Conservation (phyloP, 768 basidiomycete genomes). For the Neoboletus magnificus region DNA sequence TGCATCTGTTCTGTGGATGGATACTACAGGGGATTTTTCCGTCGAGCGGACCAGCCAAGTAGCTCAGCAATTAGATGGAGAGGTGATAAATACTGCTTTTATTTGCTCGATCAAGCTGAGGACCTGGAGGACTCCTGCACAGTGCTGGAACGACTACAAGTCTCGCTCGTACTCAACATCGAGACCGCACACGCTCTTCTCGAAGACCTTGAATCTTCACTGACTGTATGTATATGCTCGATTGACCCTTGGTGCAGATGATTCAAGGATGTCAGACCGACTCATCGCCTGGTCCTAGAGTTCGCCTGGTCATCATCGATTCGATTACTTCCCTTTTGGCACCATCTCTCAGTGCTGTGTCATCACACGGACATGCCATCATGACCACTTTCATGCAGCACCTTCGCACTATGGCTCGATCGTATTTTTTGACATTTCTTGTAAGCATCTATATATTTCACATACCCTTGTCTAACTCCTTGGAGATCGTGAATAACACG, state of each 20-base stretch:
- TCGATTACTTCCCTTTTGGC: slow-evolving; percentile 60
- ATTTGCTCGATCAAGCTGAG: slow-evolving; percentile 2
- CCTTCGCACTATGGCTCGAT: slow-evolving; percentile 49
- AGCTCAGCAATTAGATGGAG: slow-evolving; percentile 27
- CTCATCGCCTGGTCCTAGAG: slow-evolving; percentile 10
- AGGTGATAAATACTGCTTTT: slow-evolving; percentile 21
- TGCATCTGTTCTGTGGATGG: slow-evolving; percentile 62
- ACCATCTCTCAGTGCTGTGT: slow-evolving; percentile 59
- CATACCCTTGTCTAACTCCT: not conserved
- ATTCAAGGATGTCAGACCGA: slow-evolving; percentile 10
- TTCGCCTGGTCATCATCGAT: slow-evolving; percentile 61
- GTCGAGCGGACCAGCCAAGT: slow-evolving; percentile 43
- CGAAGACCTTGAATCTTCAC: slow-evolving; percentile 37
- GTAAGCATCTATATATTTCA: slow-evolving; percentile 38
- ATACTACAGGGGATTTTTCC: slow-evolving; percentile 67
- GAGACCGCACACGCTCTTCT: slow-evolving; percentile 52
- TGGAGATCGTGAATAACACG: slow-evolving; percentile 62
- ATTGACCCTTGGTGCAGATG: not conserved
- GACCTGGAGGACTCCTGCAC: slow-evolving; percentile 25
- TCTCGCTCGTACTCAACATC: slow-evolving; percentile 57
- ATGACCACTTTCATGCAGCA: slow-evolving; percentile 73
- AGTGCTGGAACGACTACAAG: slow-evolving; percentile 53
- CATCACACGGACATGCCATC: slow-evolving; percentile 71
- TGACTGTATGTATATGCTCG: slow-evolving; percentile 24
- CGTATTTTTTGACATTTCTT: slow-evolving; percentile 45